A percentile compares a stretch with the other conserved stretches of the same genome.
Evolutionary conservation across 2,329 filamentous ascomycete genomes (phyloP).

Genomic region (Chrysoporthe deuterocubensis): DNA sequence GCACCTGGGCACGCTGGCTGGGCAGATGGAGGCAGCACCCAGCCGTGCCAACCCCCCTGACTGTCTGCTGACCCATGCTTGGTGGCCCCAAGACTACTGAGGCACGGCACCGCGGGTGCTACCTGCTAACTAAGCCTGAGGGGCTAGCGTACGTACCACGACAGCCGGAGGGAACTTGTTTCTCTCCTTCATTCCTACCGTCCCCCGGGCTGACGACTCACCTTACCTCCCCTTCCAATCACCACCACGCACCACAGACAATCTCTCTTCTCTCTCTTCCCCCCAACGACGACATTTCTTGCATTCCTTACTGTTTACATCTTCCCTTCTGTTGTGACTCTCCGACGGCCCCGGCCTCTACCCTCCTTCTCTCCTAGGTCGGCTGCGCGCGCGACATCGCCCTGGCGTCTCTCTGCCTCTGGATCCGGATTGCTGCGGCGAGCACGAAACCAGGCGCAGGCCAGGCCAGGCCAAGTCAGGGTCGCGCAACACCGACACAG

Average conservation of each 20-base stretch:
- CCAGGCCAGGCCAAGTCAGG: no score
- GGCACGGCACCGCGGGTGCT: no score
- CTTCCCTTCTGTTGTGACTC: not conserved
- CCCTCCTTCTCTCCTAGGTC: not conserved
- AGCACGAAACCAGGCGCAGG: not conserved
- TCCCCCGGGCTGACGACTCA: constrained; percentile 5
- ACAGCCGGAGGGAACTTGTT: not conserved
- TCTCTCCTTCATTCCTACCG: constrained; percentile 10
- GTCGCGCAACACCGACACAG: no score
- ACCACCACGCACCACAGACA: not conserved
- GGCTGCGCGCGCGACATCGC: not conserved
- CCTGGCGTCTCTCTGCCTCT: not conserved
- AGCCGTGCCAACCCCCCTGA: not conserved
- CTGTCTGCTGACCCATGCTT: not conserved
- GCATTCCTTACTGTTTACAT: constrained; percentile 12
- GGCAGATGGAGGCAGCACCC: not conserved
- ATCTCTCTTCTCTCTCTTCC: constrained; percentile 11
- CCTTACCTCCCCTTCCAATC: constrained; percentile 3
- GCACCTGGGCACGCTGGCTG: no score
- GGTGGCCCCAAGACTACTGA: not conserved
- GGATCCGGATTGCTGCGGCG: not conserved
- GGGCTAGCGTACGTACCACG: not conserved
- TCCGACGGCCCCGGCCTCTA: not conserved
- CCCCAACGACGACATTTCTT: constrained; percentile 15
- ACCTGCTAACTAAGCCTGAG: not conserved